Evolutionary conservation across 1,139 yeast species (phyloP), one percentile per base, ranked within the genome.

Genomic region (Zygosaccharomyces pseudobailii): DNA sequence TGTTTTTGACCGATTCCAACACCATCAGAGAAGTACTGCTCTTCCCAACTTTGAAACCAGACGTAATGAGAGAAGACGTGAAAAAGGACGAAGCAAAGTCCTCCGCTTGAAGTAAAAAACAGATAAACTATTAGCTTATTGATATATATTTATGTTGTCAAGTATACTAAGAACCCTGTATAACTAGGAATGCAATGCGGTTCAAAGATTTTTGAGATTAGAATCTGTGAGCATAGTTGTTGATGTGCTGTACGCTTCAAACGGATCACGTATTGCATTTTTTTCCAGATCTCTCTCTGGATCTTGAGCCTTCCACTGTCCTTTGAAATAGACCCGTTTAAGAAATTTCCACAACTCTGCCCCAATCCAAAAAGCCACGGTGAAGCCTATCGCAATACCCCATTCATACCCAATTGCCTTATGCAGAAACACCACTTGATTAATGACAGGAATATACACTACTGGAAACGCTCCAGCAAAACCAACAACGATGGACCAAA

Each of bases 21-120:
- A 88, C 97, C 58, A 92, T 92, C 68, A 88, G 96, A 84, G 98
- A 92, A 76, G 98, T 92, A 40, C 78, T 92, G 62, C 76, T 92
- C 68, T 92, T 92, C 95, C 98, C 98, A 69, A 90, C 97, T 58
- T 87, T 92, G 80, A 90, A 89, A 77, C 97, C 97, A 46, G 97
- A 90, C 71, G 80, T 56, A 37, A 50, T 63, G 54, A 65, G 63
- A 54, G 67, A 65, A 25, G 67, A 62, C 46, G 54, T 50, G 39
- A 59, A 59, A 54, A 60, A 59, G 55, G 59, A 61, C 48, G 56
- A 54, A 34, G 13, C 42, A 8, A 38, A 38, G 17, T 13, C 33
- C 13, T 38, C 41, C 22, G 41, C 41, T 38, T 38, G 20, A 28
- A n/a, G 21, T 9, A 25, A 27, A 9, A 27, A 21, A 31, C 7